Evolutionary conservation across 2,329 filamentous ascomycete species (phyloP), one percentile per base, ranked within the genome.

Genomic region (Diplodia seriata): DNA sequence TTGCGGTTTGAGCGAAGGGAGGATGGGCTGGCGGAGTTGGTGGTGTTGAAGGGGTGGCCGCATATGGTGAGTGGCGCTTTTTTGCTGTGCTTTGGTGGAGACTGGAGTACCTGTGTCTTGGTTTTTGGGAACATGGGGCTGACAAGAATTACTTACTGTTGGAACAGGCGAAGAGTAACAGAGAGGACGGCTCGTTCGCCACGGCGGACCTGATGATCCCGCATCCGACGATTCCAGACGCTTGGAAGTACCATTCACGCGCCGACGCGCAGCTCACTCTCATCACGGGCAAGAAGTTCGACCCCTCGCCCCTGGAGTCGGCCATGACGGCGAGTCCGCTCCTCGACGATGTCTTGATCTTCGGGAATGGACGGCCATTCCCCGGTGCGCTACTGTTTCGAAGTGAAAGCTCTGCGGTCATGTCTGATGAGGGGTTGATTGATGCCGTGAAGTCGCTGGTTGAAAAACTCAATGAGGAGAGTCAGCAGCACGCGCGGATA

Each of bases 281-380:
- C 4, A 79, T 86, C 11, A 91, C 88, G 7, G 89, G 89, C 2
- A 90, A 90, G 79, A 91, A 91, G 71, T 90, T 91, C 69, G 87
- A 90, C 71, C 88, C 89, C 1, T 84, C 85, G 1, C 85, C 86
- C 0, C 74, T 90, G 3, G 89, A 91, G 74, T 84, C 82, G 2
- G 81, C 80, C 0, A 82, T 90, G 4, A 75, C 82, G 1, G 79
- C 82, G 1, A 82, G 81, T 0, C 70, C 75, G 1, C 33, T 83
- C 1, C 71, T 90, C 0, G 74, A 79, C 2, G 87, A 90, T 68
- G 85, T 84, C 0, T 76, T 90, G 26, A 82, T 91, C 11, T 90
- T 91, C 72, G 89, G 89, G 0, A 83, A 84, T n/a, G 84, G 84
- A 0, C 78, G 77, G 66, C 81, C 85, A 1, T 86, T 84, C 62